A percentile compares a stretch with the other conserved stretches of the same genome.
phyloP scores from a whole-genome alignment of 2,329 filamentous ascomycete species.

The Calonectria fujianensis region DNA sequence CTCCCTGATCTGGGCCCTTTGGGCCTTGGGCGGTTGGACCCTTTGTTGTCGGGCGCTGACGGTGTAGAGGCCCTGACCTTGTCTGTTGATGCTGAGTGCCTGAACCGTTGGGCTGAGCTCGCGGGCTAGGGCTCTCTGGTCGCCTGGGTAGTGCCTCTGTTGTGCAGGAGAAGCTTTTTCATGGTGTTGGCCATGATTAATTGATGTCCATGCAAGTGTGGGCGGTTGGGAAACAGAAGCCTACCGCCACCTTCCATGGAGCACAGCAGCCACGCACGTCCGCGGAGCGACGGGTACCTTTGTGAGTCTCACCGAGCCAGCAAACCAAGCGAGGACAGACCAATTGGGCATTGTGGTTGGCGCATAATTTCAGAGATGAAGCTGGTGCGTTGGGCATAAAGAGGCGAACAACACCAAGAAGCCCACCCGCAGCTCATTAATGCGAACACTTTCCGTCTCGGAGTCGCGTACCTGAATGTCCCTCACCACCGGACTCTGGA shows the following conservation, averaged over 20 bases:
- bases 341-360: constrained; percentile 19
- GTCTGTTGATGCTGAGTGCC: constrained; percentile 46
- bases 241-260: background rate
- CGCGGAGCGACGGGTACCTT: background rate
- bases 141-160: constrained; percentile 19
- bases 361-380: constrained; percentile 21
- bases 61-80: constrained; percentile 46
- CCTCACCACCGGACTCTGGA: constrained; percentile 20
- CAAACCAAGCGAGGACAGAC: background rate
- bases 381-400: constrained; percentile 13
- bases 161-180: constrained; percentile 22
- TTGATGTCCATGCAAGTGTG: constrained; percentile 15
- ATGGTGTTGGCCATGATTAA: constrained; percentile 13
- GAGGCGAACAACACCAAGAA: background rate
- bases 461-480: background rate
- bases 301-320: constrained; percentile 19
- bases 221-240: constrained; percentile 10
- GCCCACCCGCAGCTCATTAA: background rate
- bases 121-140: constrained; percentile 24
- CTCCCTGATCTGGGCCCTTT: constrained; percentile 20
- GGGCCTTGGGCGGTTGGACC: constrained; percentile 37
- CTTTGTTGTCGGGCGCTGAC: constrained; percentile 42
- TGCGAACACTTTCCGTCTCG: background rate
- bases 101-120: constrained; percentile 53
- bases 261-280: constrained; percentile 18